These are phyloP conservation scores for Cenchrus americanus DNA, from an alignment of 176 grass and related monocot genomes.

Conservation along the genomic window DNA sequence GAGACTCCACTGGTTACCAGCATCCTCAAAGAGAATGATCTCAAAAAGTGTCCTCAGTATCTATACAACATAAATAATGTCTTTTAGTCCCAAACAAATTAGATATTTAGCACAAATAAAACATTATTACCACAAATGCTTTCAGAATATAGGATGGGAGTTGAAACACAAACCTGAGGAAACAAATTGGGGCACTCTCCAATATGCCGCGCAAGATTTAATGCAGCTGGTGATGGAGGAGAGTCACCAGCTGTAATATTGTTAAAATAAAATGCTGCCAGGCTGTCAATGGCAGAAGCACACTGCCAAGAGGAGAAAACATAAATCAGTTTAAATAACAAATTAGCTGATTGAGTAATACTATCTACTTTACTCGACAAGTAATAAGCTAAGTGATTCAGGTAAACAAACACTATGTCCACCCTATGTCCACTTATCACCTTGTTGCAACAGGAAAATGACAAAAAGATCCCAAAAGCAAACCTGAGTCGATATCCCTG, in stretches of 20 bases:
- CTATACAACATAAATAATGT: conserved; percentile 35
- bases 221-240: conserved; percentile 79
- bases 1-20: conserved; percentile 98
- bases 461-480: conserved; percentile 9
- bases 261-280: conserved; percentile 96
- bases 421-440: neutral
- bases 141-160: conserved; percentile 21
- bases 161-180: conserved; percentile 75
- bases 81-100: conserved; percentile 36
- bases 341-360: neutral
- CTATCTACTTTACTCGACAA: neutral
- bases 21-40: conserved; percentile 96
- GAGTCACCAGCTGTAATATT: conserved; percentile 77
- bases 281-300: conserved; percentile 89
- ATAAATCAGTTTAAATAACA: conserved; percentile 22
- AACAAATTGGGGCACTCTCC: conserved; percentile 87
- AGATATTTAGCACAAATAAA: conserved; percentile 61
- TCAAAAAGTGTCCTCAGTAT: conserved; percentile 99
- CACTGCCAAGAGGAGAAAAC: conserved; percentile 66
- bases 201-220: conserved; percentile 90
- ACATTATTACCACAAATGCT: conserved; percentile 29
- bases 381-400: neutral
- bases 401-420: conserved; percentile 10
- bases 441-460: conserved; percentile 13
- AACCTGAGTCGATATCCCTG: conserved; percentile 98